Conservation (phyloP, 2,329 filamentous ascomycete species). For the Akanthomyces uredinophilus region DNA sequence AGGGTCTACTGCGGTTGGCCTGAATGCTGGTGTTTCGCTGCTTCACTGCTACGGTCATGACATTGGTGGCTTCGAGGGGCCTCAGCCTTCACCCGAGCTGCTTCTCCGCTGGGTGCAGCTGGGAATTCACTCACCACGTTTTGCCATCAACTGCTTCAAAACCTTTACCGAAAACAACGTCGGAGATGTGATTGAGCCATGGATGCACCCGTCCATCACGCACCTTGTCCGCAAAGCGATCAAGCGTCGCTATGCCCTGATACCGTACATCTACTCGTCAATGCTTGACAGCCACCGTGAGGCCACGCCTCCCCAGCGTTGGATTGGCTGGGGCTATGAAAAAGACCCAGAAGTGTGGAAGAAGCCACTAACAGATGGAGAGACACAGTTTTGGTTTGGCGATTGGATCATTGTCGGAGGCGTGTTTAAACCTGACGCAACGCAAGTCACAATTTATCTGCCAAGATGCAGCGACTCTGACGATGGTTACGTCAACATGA, state of each 20-base stretch:
- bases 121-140: conserved; percentile 63
- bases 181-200: conserved; percentile 71
- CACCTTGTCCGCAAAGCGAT: conserved; percentile 59
- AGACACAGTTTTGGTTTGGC: conserved; percentile 70
- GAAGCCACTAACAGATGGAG: conserved; percentile 53
- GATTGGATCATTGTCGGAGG: conserved; percentile 61
- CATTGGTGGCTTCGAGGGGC: conserved; percentile 71
- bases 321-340: conserved; percentile 71
- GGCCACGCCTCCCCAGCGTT: conserved; percentile 61
- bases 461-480: conserved; percentile 44
- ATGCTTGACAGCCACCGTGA: conserved; percentile 56
- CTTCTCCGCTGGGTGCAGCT: conserved; percentile 70
- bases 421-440: conserved; percentile 57
- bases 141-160: conserved; percentile 77
- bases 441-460: conserved; percentile 55
- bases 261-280: conserved; percentile 66
- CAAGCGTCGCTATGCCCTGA: conserved; percentile 64
- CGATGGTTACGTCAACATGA: conserved; percentile 58
- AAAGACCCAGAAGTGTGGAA: conserved; percentile 62
- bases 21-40: conserved; percentile 63
- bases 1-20: conserved; percentile 62
- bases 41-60: conserved; percentile 69
- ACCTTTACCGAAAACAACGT: conserved; percentile 61
- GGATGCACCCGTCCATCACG: conserved; percentile 68
- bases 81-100: conserved; percentile 65